Evolutionary conservation across 371 early-diverging fungal genomes (phyloP), one percentile per base, ranked within the genome.

Genomic region (Rhizopus stolonifer): DNA sequence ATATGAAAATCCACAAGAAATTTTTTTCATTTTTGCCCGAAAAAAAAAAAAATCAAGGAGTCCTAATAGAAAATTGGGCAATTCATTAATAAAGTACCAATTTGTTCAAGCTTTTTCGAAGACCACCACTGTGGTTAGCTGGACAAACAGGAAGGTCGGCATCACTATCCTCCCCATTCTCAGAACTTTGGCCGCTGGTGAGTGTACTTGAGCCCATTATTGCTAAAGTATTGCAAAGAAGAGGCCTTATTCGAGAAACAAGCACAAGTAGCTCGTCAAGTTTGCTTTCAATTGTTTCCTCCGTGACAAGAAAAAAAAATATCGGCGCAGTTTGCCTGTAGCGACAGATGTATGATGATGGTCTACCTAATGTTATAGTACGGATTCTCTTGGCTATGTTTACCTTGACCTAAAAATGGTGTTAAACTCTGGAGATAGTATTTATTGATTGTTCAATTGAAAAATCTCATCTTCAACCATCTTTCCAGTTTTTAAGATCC

Each of bases 401-500:
- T n/a, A n/a, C n/a, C n/a, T n/a, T n/a, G n/a, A n/a, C n/a, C n/a
- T n/a, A n/a, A n/a, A n/a, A n/a, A n/a, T n/a, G n/a, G n/a, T n/a
- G n/a, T n/a, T n/a, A n/a, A n/a, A n/a, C n/a, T n/a, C n/a, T n/a
- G n/a, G n/a, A n/a, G n/a, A n/a, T n/a, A n/a, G n/a, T n/a, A 14
- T n/a, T 34, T 23, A 43, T 17, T 43, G 44, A 23, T 23, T 21
- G 19, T 23, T 23, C 19, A 43, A 43, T 43, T 43, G 23, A 43
- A 43, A 43, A 43, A 43, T 43, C 23, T 43, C 44, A 22, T 43
- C 44, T 43, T 43, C 44, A 43, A 43, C 44, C 23, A 43, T 23
- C 44, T 43, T 43, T 43, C 44, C 44, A 43, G 44, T 43, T 23
- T 43, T 43, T 43, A 43, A 43, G 21, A n/a, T n/a, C n/a, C n/a